Base-by-base conservation (phyloP, 352 stramenopile genomes). In the Plasmopara halstedii region DNA sequence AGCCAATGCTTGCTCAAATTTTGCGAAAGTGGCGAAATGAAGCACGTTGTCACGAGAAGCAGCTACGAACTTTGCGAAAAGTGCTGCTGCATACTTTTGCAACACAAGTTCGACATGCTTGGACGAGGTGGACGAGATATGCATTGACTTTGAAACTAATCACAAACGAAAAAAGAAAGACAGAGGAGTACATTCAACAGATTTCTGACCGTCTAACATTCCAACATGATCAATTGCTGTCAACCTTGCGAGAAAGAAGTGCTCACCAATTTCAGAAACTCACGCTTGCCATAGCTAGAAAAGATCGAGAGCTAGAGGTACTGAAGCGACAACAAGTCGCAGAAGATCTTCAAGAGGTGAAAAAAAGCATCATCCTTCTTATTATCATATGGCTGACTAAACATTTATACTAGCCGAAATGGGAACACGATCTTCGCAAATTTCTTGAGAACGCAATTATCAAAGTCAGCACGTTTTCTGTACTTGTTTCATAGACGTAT, bases 361-460 rank as follows among this genome's bases (percentile, higher is more conserved):
- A 2, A 38, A 14, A n/a, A 20, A 23, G 5, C 6, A 20, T 31
- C 8, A 9, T 17, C 5, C 1, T 22, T 46, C 27, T n/a, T 11
- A 2, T 41, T 15, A 3, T 15, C 40, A 29, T 15, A 22, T 33
- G 38, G 4, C 21, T 53, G 52, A 49, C 31, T 23, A 22, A 0
- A 10, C 5, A 23, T 26, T 48, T 35, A 1, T 35, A 14, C 1
- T 47, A 49, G 25, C 58, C 18, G 5, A 54, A 56, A 9, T 64
- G 53, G 53, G 61, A 62, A 9, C 44, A 63, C 38, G 35, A 58
- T 13, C 41, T 81, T 7, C 53, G 67, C 3, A 46, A 45, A 0
- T 79, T 65, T 29, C 59, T 81, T 14, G 56, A 83, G 45, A 41
- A 9, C 1, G 44, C 53, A 3, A 61, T 77, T 22, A 37, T 53